phyloP scores from a whole-genome alignment of 2,329 filamentous ascomycete species.

The Trichoderma citrinoviride region DNA sequence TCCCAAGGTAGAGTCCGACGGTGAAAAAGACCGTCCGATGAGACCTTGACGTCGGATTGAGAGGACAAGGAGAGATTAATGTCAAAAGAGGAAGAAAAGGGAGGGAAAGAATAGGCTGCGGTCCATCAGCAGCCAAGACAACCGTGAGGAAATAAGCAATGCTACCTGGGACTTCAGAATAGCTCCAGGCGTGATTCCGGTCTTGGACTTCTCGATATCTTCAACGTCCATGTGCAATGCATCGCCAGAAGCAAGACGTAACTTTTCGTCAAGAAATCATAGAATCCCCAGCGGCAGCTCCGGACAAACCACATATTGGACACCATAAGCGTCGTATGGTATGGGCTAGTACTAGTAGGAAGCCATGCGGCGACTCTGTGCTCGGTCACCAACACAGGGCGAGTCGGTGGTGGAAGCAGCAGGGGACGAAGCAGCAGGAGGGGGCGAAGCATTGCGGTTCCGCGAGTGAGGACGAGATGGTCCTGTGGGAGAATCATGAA shows the following conservation, averaged over 20 bases:
- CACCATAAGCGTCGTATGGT: not conserved
- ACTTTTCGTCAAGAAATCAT: slow-evolving; percentile 8
- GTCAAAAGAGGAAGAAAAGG: not conserved
- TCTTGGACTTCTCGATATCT: not conserved
- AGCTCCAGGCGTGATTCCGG: not conserved
- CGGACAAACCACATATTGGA: not conserved
- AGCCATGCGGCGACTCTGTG: slow-evolving; percentile 59
- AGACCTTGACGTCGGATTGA: not conserved
- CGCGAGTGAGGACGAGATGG: slow-evolving; percentile 44
- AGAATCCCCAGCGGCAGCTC: not conserved
- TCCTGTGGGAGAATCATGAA: slow-evolving; percentile 60
- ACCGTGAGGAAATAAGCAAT: slow-evolving; percentile 9
- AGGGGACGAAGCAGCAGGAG: slow-evolving; percentile 40
- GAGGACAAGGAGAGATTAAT: not conserved
- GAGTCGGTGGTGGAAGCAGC: slow-evolving; percentile 47
- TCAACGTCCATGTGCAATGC: not conserved
- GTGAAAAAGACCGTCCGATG: not conserved
- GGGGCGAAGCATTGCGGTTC: slow-evolving; percentile 33
- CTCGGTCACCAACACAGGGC: slow-evolving; percentile 44
- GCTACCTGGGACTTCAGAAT: not conserved
- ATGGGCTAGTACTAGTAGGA: slow-evolving; percentile 61
- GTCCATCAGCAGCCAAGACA: not conserved
- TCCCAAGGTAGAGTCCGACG: not conserved
- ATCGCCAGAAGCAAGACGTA: slow-evolving; percentile 10
- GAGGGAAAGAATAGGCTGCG: not conserved